Conservation (phyloP, 768 basidiomycete genomes). For the Hydnomerulius pinastri region DNA sequence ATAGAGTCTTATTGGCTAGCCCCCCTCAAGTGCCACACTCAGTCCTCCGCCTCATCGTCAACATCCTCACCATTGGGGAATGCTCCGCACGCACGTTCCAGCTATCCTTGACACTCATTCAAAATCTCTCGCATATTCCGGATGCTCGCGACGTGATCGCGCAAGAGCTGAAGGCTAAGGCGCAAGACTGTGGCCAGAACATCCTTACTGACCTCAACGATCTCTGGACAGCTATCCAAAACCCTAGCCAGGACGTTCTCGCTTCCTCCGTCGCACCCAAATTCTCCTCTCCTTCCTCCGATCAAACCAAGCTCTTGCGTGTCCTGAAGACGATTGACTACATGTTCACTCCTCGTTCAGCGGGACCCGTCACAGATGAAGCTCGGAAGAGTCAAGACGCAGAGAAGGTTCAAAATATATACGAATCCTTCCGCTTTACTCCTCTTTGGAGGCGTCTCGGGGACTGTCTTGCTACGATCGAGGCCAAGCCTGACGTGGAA, state of each 20-base stretch:
- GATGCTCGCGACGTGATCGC: slow-evolving; percentile 89
- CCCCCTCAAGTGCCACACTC: slow-evolving; percentile 85
- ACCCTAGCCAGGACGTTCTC: slow-evolving; percentile 53
- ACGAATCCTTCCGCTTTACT: slow-evolving; percentile 89
- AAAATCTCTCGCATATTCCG: slow-evolving; percentile 86
- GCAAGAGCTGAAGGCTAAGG: slow-evolving; percentile 81
- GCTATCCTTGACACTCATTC: slow-evolving; percentile 87
- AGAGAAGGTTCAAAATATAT: slow-evolving; percentile 85
- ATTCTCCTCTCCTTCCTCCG: slow-evolving; percentile 92
- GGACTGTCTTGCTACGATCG: slow-evolving; percentile 84
- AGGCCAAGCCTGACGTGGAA: slow-evolving; percentile 75
- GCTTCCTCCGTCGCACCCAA: slow-evolving; percentile 76
- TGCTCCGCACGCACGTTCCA: slow-evolving; percentile 97
- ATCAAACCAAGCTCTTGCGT: slow-evolving; percentile 94
- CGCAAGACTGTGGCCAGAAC: slow-evolving; percentile 82
- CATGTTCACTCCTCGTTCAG: slow-evolving; percentile 75
- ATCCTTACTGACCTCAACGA: slow-evolving; percentile 79
- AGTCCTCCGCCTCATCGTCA: slow-evolving; percentile 90
- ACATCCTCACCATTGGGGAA: slow-evolving; percentile 96
- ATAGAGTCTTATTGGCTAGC: slow-evolving; percentile 57
- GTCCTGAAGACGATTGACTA: slow-evolving; percentile 98
- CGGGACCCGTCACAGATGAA: slow-evolving; percentile 39
- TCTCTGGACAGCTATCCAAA: slow-evolving; percentile 63
- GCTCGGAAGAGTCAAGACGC: slow-evolving; percentile 53
- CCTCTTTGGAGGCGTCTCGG: slow-evolving; percentile 87